phyloP scores from a whole-genome alignment of 768 basidiomycete species.

The Tulasnella sp. region DNA sequence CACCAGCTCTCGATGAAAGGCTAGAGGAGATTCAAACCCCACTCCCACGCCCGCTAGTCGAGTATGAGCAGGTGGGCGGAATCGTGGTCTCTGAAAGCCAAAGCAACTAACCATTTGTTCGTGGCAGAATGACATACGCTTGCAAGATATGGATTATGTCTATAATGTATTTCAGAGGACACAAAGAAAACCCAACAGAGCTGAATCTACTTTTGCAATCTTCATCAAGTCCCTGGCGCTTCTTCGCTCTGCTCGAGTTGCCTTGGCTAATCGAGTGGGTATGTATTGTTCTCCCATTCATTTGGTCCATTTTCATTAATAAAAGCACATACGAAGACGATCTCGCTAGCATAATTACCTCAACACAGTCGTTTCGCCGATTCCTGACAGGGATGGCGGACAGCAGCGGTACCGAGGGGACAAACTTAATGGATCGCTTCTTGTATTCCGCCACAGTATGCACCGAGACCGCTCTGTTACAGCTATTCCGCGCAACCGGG shows the following conservation, averaged over 20 bases:
- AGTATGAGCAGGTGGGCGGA: not conserved
- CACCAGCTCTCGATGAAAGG: not conserved
- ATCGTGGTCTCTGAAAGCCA: not conserved
- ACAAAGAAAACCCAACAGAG: not conserved
- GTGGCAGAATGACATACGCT: not conserved
- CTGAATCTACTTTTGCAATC: not conserved
- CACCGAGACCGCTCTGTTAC: not conserved
- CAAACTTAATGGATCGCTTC: not conserved
- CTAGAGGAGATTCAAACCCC: not conserved
- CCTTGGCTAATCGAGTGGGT: not conserved
- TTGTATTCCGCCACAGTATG: not conserved
- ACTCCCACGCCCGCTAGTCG: not conserved
- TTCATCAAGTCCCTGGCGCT: not conserved
- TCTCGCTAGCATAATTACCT: not conserved
- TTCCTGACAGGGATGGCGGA: not conserved
- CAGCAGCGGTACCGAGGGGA: not conserved
- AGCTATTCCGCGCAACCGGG: not conserved
- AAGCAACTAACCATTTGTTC: not conserved
- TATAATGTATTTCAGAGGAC: not conserved
- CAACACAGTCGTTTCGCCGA: not conserved
- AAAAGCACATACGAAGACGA: not conserved
- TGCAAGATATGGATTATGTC: not conserved
- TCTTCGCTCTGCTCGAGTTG: not conserved
- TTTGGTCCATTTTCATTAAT: not conserved
- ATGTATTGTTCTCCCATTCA: not conserved